These are phyloP conservation scores for Corylus avellana DNA, from an alignment of 306 rosid species.

Conservation along the genomic window DNA sequence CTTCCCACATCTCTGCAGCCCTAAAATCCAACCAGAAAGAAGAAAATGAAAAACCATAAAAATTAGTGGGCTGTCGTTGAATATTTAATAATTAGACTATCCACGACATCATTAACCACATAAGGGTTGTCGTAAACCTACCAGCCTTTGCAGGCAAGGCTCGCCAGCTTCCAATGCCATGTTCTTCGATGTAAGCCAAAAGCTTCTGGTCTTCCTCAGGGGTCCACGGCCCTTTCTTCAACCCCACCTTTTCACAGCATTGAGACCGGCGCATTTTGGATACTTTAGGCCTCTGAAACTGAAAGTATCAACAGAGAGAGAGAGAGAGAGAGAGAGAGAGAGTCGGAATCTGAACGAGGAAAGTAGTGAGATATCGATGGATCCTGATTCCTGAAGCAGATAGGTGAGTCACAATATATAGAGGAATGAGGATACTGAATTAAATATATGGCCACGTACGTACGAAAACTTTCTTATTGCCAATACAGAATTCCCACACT, in stretches of 20 bases:
- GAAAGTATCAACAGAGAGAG: neutral
- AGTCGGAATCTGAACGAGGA: neutral
- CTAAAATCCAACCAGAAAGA: constrained; percentile 13
- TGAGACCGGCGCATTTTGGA: constrained; percentile 31
- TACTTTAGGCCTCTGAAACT: neutral
- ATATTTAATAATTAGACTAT: too few relatives aligned
- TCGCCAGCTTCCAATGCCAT: constrained; percentile 20
- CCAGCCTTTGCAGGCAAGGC: constrained; percentile 34
- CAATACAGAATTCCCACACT: too few relatives aligned
- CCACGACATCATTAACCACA: neutral
- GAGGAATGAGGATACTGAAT: neutral
- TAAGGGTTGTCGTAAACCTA: neutral
- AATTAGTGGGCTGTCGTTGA: neutral
- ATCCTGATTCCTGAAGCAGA: neutral
- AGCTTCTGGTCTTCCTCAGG: constrained; percentile 26
- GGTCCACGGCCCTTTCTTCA: constrained; percentile 45
- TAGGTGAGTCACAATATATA: constrained; percentile 8
- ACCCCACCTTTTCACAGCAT: constrained; percentile 32
- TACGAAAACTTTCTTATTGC: neutral
- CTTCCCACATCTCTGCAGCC: constrained; percentile 57
- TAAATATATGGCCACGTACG: neutral
- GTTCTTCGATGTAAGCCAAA: constrained; percentile 1
- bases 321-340: neutral
- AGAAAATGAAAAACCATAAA: neutral
- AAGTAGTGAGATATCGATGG: neutral